Evolutionary conservation across 2,329 filamentous ascomycete species (phyloP), one percentile per base, ranked within the genome.

Genomic region (Aspergillus sp.): DNA sequence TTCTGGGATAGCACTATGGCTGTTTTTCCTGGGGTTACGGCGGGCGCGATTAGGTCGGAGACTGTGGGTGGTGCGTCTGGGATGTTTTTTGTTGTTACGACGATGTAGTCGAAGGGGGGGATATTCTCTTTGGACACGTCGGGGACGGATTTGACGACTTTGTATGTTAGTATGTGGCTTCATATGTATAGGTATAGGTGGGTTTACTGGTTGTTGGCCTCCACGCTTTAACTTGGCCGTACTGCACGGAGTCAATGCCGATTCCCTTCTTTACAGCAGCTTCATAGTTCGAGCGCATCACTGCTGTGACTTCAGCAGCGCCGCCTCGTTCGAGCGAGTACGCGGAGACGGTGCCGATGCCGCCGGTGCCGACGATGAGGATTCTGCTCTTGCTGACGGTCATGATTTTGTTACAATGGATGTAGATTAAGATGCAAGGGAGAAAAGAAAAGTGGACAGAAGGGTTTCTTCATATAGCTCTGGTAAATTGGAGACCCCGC

Each of bases 1-100:
- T 88, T 88, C 61, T 87, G 85, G 6, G 84, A 71, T 5, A 87
- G 77, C 0, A 86, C 74, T 44, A 87, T 81, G 27, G 76, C 76
- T 0, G 83, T 85, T 30, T 79, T 70, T 2, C 75, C 76, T 0
- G 77, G 75, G 0, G 80, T 82, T 0, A 87, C 73, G 3, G 83
- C 83, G 0, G 83, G 80, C 0, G 68, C 64, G 40, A 86, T 79
- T 39, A 85, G 65, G 1, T 83, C 78, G 61, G 75, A 65, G 0
- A 82, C 70, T 0, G 72, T 75, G 0, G 85, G 83, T 1, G 74
- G 70, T 7, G 82, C 66, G 52, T 86, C 84, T 5, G 83, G 77
- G 34, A 83, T 70, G 62, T 85, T 86, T 66, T 88, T 88, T 9
- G 83, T 87, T 5, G 80, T 77, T 39, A 82, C 75, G 7, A 87